phyloP scores from a whole-genome alignment of 768 basidiomycete species.

The Lentinula detonsa region DNA sequence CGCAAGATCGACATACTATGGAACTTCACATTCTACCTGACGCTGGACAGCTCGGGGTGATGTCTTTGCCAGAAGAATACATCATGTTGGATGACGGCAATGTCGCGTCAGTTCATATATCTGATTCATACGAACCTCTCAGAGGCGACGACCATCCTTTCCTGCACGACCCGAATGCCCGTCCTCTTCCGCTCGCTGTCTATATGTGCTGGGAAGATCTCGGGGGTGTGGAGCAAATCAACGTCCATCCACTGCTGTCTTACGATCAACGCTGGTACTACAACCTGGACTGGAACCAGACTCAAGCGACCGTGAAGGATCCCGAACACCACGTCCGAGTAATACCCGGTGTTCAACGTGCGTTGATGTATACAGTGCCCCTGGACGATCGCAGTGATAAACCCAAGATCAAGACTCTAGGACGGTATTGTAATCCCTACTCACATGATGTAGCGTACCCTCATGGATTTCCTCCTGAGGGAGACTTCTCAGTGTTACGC shows the following conservation, averaged over 20 bases:
- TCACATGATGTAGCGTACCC: background rate
- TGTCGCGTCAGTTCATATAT: constrained; percentile 25
- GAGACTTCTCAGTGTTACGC: constrained; percentile 13
- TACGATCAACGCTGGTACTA: constrained; percentile 12
- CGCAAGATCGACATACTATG: constrained; percentile 4
- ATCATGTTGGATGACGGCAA: constrained; percentile 17
- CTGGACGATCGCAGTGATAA: constrained; percentile 24
- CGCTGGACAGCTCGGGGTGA: constrained; percentile 6
- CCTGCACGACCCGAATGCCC: constrained; percentile 16
- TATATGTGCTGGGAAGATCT: constrained; percentile 23
- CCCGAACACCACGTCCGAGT: constrained; percentile 23
- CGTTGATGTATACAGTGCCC: constrained; percentile 33
- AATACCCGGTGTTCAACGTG: constrained; percentile 37
- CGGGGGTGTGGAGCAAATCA: constrained; percentile 25
- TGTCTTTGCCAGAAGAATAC: constrained; percentile 8
- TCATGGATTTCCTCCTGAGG: constrained; percentile 12
- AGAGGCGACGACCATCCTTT: constrained; percentile 22
- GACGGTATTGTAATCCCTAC: constrained; percentile 10
- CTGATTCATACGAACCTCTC: constrained; percentile 29
- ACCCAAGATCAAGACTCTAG: constrained; percentile 14
- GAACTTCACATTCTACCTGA: constrained; percentile 8
- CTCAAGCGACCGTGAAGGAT: constrained; percentile 20
- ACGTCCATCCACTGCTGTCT: constrained; percentile 22
- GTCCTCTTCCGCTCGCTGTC: constrained; percentile 34
- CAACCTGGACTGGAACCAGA: constrained; percentile 18